Percentiles rank a stretch among this genome's conserved stretches.
Evolutionary conservation across 495 filamentous ascomycete genomes (phyloP).

Genomic region (Cryomyces minteri): DNA sequence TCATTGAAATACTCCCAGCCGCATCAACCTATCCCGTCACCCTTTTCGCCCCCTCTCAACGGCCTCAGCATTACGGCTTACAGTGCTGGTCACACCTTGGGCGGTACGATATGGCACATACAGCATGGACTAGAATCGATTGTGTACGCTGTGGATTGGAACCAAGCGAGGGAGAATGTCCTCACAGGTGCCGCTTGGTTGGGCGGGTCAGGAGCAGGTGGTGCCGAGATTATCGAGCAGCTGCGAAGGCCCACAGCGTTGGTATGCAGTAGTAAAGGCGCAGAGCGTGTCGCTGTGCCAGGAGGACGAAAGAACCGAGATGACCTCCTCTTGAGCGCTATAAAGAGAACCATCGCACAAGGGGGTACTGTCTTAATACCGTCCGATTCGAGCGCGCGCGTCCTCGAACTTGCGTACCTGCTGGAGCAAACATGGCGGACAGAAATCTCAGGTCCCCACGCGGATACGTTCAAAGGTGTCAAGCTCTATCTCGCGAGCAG

Average conservation of each 20-base stretch:
- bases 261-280: constrained; percentile 73
- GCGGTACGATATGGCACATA: constrained; percentile 97
- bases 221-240: constrained; percentile 82
- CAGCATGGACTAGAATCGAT: constrained; percentile 94
- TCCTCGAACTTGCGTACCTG: constrained; percentile 83
- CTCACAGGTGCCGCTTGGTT: constrained; percentile 87
- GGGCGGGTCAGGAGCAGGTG: constrained; percentile 58
- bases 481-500: constrained; percentile 69
- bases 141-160: constrained; percentile 96
- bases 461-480: constrained; percentile 39
- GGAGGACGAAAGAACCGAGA: constrained; percentile 66
- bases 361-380: constrained; percentile 92
- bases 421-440: constrained; percentile 78
- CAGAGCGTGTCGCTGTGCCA: constrained; percentile 47
- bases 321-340: constrained; percentile 63
- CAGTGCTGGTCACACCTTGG: constrained; percentile 87
- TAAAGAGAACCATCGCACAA: constrained; percentile 53
- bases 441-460: constrained; percentile 37
- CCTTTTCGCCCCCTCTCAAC: constrained; percentile 72
- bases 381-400: constrained; percentile 81
- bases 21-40: constrained; percentile 68
- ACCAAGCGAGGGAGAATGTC: constrained; percentile 84
- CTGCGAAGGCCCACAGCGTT: constrained; percentile 83
- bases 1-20: constrained; percentile 93
- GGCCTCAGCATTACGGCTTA: constrained; percentile 95